Evolutionary conservation across 225 moss, liverwort and hornwort species (phyloP), one percentile per base, ranked within the genome.

Genomic region (Pseudoscleropodium purum): DNA sequence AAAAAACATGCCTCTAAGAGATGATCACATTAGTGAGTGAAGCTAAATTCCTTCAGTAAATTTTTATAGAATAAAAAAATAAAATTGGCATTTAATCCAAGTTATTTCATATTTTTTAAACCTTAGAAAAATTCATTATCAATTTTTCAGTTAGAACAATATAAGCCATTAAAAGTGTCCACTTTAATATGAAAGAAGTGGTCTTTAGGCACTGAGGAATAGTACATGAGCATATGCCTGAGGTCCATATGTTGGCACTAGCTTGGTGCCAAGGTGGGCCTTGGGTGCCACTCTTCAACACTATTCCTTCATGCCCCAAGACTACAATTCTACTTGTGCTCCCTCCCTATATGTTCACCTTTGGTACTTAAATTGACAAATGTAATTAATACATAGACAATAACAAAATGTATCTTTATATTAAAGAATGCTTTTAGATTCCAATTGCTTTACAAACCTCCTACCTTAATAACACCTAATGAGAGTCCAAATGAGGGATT

Each of bases 21-120:
- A 6, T 30, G 10, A 75, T 18, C 0, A 4, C 6, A 45, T 30
- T 47, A 47, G 47, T 47, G 2, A 0, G 2, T 4, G 1, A 5
- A 31, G 31, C 7, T 30, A 47, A 47, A 47, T 47, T 75, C 6
- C 2, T 11, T 75, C 4, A 18, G 0, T 18, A 31, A 47, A 18
- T 75, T 31, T 47, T 75, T 47, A 9, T 15, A 41, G 8, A 15
- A 26, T n/a, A 26, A 11, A 27, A 73, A 27, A 73, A 43, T 39
- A 1, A 9, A 73, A 10, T 29, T 73, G 37, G 29, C 16, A 43
- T 15, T 23, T 18, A 47, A 30, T 26, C 2, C 7, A 75, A 33
- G 19, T 49, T 1, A 5, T 49, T 31, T 49, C 7, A 33, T 49
- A 49, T 49, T 49, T 75, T 31, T 18, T 11, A 2, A 4, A 75